phyloP scores from a whole-genome alignment of 805 yeast species.

The Zygosaccharomyces bailii region DNA sequence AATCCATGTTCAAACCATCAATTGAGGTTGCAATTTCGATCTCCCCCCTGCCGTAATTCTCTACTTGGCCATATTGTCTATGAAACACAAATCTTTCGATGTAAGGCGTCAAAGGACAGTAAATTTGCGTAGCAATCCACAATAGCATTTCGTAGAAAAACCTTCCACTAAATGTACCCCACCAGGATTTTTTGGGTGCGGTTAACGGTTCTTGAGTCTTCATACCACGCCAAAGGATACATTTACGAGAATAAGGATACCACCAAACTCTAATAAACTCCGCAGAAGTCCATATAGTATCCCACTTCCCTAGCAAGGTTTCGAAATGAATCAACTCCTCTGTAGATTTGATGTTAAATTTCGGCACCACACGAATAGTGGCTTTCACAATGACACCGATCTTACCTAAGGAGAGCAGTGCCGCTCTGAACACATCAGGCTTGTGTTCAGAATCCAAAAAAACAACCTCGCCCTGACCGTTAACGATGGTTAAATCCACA shows the following conservation, averaged over 20 bases:
- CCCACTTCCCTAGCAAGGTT: constrained; percentile 68
- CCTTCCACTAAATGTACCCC: constrained; percentile 78
- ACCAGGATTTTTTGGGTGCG: constrained; percentile 72
- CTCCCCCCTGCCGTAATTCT: constrained; percentile 57
- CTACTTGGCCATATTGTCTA: constrained; percentile 77
- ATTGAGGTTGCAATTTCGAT: constrained; percentile 75
- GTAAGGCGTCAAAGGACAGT: constrained; percentile 75
- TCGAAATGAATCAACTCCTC: constrained; percentile 82
- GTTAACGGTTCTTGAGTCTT: constrained; percentile 65
- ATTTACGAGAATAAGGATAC: constrained; percentile 88
- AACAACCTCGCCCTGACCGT: constrained; percentile 70
- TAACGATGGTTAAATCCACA: constrained; percentile 70
- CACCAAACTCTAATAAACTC: constrained; percentile 95
- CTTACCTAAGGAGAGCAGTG: constrained; percentile 81
- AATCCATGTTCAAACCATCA: constrained; percentile 91
- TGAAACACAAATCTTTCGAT: constrained; percentile 82
- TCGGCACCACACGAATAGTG: constrained; percentile 79
- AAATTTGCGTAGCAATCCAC: constrained; percentile 71
- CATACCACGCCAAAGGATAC: constrained; percentile 87
- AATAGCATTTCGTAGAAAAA: constrained; percentile 73
- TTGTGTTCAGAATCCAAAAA: constrained; percentile 50
- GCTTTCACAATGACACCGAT: constrained; percentile 86
- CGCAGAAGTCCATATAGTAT: constrained; percentile 77
- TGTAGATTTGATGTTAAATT: constrained; percentile 71
- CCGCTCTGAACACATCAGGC: constrained; percentile 71